These are phyloP conservation scores for Talaromyces funiculosus DNA, from an alignment of 2,329 filamentous ascomycete genomes.

Conservation along the genomic window DNA sequence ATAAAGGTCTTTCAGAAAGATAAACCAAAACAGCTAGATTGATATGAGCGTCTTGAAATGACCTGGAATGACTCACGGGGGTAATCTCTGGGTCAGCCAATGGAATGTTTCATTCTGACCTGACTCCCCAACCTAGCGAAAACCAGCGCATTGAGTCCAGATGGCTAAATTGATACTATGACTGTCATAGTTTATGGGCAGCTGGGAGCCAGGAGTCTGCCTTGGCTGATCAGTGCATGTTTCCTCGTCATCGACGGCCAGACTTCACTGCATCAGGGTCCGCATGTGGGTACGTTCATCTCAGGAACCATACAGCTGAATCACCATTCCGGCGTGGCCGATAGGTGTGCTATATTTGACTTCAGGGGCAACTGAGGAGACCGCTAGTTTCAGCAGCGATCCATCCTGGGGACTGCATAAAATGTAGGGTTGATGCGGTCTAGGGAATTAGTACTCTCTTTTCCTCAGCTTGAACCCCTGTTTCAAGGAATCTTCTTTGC, in stretches of 20 bases:
- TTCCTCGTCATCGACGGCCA: neutral
- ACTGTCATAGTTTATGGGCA: slow-evolving; percentile 68
- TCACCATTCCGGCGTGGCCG: neutral
- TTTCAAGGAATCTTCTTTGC: slow-evolving; percentile 55
- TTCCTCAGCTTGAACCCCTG: slow-evolving; percentile 81
- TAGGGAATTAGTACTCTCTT: slow-evolving; percentile 63
- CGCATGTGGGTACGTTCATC: neutral
- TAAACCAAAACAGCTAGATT: neutral
- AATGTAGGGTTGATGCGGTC: slow-evolving; percentile 14
- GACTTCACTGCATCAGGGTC: neutral
- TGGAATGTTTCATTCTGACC: neutral
- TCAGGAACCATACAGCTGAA: neutral
- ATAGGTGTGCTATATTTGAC: slow-evolving; percentile 67
- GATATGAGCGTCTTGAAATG: neutral
- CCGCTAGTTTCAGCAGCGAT: slow-evolving; percentile 1
- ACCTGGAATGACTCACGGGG: neutral
- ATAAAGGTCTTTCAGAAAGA: neutral
- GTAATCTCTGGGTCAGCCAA: neutral
- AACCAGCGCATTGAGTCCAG: slow-evolving; percentile 69
- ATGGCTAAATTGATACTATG: slow-evolving; percentile 67
- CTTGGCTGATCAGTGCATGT: slow-evolving; percentile 15
- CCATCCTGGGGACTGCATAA: slow-evolving; percentile 18
- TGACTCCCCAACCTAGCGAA: neutral
- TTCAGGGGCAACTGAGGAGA: slow-evolving; percentile 47
- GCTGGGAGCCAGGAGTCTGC: slow-evolving; percentile 18